Evolutionary conservation across 495 filamentous ascomycete genomes (phyloP).

Genomic region (Tuber brumale): DNA sequence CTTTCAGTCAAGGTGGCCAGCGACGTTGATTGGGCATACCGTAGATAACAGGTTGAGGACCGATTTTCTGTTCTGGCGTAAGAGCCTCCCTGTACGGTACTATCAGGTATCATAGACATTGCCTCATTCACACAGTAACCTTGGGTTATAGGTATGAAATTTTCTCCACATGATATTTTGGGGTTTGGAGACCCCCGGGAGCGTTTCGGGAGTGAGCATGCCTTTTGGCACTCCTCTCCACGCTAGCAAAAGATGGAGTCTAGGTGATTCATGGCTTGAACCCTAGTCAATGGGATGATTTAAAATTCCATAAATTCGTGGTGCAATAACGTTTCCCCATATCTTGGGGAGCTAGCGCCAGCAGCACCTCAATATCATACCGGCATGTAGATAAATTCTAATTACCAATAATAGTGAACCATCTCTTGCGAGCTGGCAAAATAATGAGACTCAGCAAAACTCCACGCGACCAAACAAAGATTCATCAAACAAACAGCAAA

Average conservation of each 20-base stretch:
- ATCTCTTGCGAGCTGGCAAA: background rate
- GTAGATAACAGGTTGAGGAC: background rate
- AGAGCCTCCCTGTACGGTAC: background rate
- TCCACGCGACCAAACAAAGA: background rate
- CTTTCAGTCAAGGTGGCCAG: background rate
- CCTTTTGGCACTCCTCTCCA: background rate
- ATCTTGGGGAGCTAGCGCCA: background rate
- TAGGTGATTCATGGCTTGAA: background rate
- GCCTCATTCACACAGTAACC: background rate
- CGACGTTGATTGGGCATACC: background rate
- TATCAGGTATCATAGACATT: too few relatives aligned
- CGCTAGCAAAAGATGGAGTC: background rate
- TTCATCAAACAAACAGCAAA: background rate
- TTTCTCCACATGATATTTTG: background rate
- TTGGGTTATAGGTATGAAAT: background rate
- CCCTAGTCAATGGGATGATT: background rate
- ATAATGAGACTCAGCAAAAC: background rate
- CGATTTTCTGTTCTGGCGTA: background rate
- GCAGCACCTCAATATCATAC: background rate
- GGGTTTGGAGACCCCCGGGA: background rate
- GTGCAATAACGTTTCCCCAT: background rate
- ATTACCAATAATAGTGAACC: background rate
- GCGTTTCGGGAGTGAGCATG: background rate
- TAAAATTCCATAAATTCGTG: background rate
- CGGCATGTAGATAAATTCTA: background rate